A percentile compares a stretch with the other conserved stretches of the same genome.
Evolutionary conservation across 129 eudicot genomes (phyloP).

Genomic region (Dittrichia graveolens): DNA sequence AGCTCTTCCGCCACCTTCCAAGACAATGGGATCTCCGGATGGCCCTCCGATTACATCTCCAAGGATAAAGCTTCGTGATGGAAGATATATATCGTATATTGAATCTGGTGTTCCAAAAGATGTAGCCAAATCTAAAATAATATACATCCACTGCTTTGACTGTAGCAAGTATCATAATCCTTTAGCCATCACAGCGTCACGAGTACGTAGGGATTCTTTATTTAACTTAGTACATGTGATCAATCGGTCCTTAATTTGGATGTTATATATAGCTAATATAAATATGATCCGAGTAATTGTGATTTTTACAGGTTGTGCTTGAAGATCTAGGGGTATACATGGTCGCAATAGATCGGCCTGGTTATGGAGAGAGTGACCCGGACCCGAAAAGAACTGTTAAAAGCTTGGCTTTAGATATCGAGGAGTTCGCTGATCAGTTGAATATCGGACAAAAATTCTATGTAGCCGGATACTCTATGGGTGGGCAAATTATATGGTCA

Average conservation of each 20-base stretch:
- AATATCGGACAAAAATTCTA: conserved; percentile 65
- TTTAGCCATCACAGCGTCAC: conserved; percentile 46
- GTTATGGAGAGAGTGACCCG: conserved; percentile 90
- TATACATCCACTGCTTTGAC: conserved; percentile 65
- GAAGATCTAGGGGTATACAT: conserved; percentile 59
- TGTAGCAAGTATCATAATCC: conserved; percentile 55
- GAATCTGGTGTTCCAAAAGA: conserved; percentile 74
- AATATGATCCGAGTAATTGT: no score
- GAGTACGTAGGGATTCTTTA: no score
- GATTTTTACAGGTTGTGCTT: conserved; percentile 43
- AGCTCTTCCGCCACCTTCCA: conserved; percentile 65
- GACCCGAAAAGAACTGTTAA: conserved; percentile 51
- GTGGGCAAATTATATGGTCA: conserved; percentile 59
- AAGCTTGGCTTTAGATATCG: conserved; percentile 60
- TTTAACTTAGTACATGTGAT: no score
- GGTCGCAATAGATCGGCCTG: conserved; percentile 76
- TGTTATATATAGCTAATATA: no score
- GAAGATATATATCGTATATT: conserved; percentile 69
- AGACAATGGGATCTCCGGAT: conserved; percentile 56
- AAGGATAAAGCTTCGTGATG: conserved; percentile 68
- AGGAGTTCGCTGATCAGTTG: conserved; percentile 74
- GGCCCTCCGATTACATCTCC: conserved; percentile 81
- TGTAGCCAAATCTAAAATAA: conserved; percentile 55
- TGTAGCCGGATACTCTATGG: conserved; percentile 67
- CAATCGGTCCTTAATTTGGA: no score